A percentile compares a stretch with the other conserved stretches of the same genome.
These are phyloP conservation scores for Talaromyces borbonicus DNA, from an alignment of 495 filamentous ascomycete species.

Conservation along the genomic window DNA sequence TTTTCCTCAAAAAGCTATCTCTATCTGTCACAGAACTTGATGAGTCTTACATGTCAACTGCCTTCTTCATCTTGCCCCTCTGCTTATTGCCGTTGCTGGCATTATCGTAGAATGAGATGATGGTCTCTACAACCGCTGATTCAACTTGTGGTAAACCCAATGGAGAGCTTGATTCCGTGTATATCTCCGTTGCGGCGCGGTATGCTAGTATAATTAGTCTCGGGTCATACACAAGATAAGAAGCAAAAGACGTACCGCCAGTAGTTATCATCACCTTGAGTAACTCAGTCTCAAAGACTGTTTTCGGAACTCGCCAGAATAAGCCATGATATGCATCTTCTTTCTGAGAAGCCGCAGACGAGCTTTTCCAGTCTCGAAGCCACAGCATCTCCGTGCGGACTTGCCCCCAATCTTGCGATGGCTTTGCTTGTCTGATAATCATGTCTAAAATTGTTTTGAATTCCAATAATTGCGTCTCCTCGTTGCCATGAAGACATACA, in stretches of 20 bases:
- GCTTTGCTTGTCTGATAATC: slow-evolving; percentile 39
- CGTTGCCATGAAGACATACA: slow-evolving; percentile 32
- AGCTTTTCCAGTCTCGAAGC: slow-evolving; percentile 69
- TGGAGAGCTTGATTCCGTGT: slow-evolving; percentile 41
- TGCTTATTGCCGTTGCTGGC: slow-evolving; percentile 82
- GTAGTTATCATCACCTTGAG: slow-evolving; percentile 63
- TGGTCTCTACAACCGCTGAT: slow-evolving; percentile 54
- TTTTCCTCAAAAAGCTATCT: background rate
- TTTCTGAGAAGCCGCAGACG: slow-evolving; percentile 20
- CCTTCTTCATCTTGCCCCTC: slow-evolving; percentile 73
- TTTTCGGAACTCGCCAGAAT: slow-evolving; percentile 55
- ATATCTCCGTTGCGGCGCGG: slow-evolving; percentile 57
- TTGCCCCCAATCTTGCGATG: slow-evolving; percentile 58
- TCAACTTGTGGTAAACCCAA: slow-evolving; percentile 46
- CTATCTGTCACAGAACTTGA: no score
- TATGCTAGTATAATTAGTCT: slow-evolving; percentile 43
- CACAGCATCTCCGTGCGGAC: slow-evolving; percentile 63
- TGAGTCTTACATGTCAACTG: slow-evolving; percentile 66
- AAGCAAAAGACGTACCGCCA: slow-evolving; percentile 42
- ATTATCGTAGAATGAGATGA: slow-evolving; percentile 73
- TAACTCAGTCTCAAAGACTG: slow-evolving; percentile 62
- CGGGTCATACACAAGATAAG: background rate
- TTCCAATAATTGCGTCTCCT: slow-evolving; percentile 56
- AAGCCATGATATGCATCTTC: slow-evolving; percentile 44
- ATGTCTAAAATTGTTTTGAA: slow-evolving; percentile 52